Percentiles rank a stretch among this genome's conserved stretches.
Conservation (phyloP, 768 basidiomycete genomes). For the Suillus fuscotomentosus region DNA sequence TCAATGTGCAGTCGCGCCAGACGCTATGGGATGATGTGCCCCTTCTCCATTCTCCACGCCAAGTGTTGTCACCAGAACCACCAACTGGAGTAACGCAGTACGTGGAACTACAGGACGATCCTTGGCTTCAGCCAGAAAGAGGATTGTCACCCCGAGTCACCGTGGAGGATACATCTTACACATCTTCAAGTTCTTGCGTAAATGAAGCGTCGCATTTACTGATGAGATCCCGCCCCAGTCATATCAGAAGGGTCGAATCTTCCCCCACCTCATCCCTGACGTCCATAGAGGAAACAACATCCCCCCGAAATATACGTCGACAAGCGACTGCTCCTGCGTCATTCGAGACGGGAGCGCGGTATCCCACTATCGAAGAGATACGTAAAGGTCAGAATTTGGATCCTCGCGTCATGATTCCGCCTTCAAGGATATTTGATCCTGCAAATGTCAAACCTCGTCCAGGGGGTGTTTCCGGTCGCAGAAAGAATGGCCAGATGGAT, state of each 20-base stretch:
- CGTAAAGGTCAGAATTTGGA: slow-evolving; percentile 14
- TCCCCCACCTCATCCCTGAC: slow-evolving; percentile 5
- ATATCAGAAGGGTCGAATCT: slow-evolving; percentile 10
- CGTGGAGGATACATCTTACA: slow-evolving; percentile 17
- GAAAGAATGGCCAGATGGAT: background rate
- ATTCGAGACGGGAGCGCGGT: slow-evolving; percentile 17
- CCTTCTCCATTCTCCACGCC: background rate
- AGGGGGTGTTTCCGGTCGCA: slow-evolving; percentile 5
- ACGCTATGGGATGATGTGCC: slow-evolving; percentile 9
- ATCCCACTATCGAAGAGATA: slow-evolving; percentile 19
- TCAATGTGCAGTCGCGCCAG: slow-evolving; percentile 8
- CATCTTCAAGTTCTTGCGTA: slow-evolving; percentile 9
- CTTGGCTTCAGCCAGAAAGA: slow-evolving; percentile 6
- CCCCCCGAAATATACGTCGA: slow-evolving; percentile 7
- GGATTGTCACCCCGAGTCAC: slow-evolving; percentile 17
- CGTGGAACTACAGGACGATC: slow-evolving; percentile 15
- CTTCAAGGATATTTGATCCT: slow-evolving; percentile 23
- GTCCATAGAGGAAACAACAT: slow-evolving; percentile 13
- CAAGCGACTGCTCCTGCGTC: slow-evolving; percentile 9
- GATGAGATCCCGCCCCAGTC: slow-evolving; percentile 4
- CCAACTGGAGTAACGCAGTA: slow-evolving; percentile 25
- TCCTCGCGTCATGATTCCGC: slow-evolving; percentile 28
- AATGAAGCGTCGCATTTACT: background rate
- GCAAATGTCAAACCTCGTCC: slow-evolving; percentile 24
- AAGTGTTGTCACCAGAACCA: slow-evolving; percentile 20